Evolutionary conservation across 139 green algal genomes (phyloP).

Genomic region (Cymbomonas tetramitiformis): DNA sequence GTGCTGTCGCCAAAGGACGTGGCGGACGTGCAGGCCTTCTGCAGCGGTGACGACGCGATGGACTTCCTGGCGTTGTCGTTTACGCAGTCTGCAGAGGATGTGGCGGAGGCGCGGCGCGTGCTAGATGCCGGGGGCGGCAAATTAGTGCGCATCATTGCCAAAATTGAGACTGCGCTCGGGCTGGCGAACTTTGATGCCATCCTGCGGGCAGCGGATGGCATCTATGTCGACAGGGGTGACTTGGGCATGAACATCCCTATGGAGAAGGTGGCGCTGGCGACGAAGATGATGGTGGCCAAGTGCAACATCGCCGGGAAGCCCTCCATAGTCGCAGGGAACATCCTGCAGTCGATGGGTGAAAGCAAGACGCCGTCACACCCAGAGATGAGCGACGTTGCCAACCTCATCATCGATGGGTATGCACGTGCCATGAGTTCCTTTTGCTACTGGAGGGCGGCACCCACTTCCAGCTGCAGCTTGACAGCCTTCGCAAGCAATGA

Average conservation of each 20-base stretch:
- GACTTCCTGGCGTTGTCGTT: constrained; percentile 46
- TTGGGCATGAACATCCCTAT: constrained; percentile 51
- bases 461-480: too few relatives aligned
- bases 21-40: constrained; percentile 35
- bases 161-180: constrained; percentile 55
- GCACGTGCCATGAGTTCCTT: too few relatives aligned
- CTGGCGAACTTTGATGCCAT: constrained; percentile 48
- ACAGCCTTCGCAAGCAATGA: too few relatives aligned
- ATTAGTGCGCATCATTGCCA: constrained; percentile 56
- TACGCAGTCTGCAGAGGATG: constrained; percentile 39
- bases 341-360: constrained; percentile 32
- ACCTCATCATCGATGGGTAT: constrained; percentile 33
- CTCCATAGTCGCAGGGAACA: constrained; percentile 32
- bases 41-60: constrained; percentile 21
- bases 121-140: constrained; percentile 36
- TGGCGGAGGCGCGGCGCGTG: constrained; percentile 40
- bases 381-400: constrained; percentile 33
- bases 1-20: constrained; percentile 30
- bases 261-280: constrained; percentile 17
- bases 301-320: constrained; percentile 21
- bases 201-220: constrained; percentile 43
- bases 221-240: constrained; percentile 59
- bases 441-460: too few relatives aligned
- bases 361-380: constrained; percentile 21
- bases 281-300: constrained; percentile 24